Conservation (phyloP, 208 protist genomes). For the Hexamita inflata region DNA sequence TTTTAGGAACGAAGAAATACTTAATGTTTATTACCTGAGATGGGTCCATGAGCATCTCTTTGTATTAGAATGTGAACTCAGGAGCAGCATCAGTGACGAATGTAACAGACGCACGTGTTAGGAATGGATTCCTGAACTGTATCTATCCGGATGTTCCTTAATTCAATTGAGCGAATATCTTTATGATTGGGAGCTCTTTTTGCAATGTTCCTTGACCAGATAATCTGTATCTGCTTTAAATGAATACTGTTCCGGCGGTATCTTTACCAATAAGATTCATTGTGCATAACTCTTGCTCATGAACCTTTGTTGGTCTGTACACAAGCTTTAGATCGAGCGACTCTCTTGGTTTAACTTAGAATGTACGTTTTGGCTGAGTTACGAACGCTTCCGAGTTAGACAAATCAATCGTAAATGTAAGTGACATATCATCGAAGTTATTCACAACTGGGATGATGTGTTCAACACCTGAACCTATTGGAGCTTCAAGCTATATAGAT, state of each 20-base stretch:
- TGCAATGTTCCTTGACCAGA: not conserved
- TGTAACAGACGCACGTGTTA: constrained; percentile 9
- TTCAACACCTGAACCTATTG: not conserved
- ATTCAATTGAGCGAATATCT: constrained; percentile 4
- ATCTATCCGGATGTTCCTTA: constrained; percentile 1
- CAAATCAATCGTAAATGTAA: not conserved
- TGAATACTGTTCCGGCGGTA: not conserved
- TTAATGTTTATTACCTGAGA: not conserved
- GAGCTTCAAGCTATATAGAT: not conserved
- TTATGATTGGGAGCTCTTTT: not conserved
- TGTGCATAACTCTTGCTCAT: not conserved
- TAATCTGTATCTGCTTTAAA: not conserved
- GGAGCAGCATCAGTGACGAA: not conserved
- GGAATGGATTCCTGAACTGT: constrained; percentile 18
- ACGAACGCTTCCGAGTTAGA: not conserved
- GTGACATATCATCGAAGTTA: not conserved
- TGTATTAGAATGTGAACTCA: not conserved
- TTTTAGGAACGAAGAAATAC: not conserved
- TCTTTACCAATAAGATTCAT: not conserved
- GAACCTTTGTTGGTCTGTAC: constrained; percentile 9
- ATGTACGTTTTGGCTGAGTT: not conserved
- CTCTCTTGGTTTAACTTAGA: not conserved
- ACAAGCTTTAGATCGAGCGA: not conserved
- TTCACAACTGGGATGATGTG: not conserved
- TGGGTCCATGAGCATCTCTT: not conserved